These are phyloP conservation scores for Jamesozyma spencerorum DNA, from an alignment of 805 yeast species.

Conservation along the genomic window DNA sequence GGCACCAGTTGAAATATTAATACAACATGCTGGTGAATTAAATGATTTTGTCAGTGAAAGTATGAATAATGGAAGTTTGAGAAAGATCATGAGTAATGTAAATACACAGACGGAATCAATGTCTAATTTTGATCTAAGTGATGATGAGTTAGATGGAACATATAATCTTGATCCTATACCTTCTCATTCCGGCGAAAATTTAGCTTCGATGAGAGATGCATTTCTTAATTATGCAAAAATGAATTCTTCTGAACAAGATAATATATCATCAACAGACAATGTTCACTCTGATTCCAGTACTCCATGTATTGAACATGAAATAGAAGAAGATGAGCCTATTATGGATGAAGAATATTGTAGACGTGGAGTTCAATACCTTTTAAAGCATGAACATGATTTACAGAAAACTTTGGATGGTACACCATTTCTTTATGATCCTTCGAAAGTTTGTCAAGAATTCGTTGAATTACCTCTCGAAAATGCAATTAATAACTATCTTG, in stretches of 20 bases:
- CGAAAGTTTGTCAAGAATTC: background rate
- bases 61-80: slow-evolving; percentile 9
- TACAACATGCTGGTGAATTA: slow-evolving; percentile 16
- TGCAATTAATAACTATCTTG: slow-evolving; percentile 11
- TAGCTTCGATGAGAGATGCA: background rate
- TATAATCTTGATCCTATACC: slow-evolving; percentile 5
- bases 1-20: slow-evolving; percentile 17
- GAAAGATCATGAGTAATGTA: slow-evolving; percentile 11
- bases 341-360: slow-evolving; percentile 5
- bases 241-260: slow-evolving; percentile 2
- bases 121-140: slow-evolving; percentile 27
- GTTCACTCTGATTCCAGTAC: background rate
- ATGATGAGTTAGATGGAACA: slow-evolving; percentile 12
- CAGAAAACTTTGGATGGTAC: background rate
- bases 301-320: background rate
- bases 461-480: slow-evolving; percentile 5
- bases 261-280: background rate
- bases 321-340: slow-evolving; percentile 1
- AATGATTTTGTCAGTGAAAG: slow-evolving; percentile 17
- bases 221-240: background rate
- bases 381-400: slow-evolving; percentile 1
- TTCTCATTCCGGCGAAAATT: background rate
- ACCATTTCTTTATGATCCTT: slow-evolving; percentile 5
- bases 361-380: background rate
- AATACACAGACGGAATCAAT: slow-evolving; percentile 19